A percentile compares a stretch with the other conserved stretches of the same genome.
Evolutionary conservation across 1,284 basidiomycete species (phyloP).

Genomic region (Heliocybe sulcata): DNA sequence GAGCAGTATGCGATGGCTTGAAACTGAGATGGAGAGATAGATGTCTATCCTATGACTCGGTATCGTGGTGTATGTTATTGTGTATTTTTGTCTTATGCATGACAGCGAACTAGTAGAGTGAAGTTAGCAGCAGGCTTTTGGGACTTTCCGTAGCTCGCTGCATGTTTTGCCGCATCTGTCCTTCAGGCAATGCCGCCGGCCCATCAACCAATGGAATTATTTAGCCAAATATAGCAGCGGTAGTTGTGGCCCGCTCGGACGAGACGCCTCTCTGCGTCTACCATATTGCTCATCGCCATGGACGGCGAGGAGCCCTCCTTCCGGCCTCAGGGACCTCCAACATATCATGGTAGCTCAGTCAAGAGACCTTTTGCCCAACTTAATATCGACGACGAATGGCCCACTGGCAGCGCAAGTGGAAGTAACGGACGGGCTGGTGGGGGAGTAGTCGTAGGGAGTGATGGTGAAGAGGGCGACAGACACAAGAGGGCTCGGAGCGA

Average conservation of each 20-base stretch:
- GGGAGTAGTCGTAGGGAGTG: neutral
- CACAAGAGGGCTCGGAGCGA: neutral
- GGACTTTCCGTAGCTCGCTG: no score
- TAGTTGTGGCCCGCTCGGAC: no score
- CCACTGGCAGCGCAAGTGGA: neutral
- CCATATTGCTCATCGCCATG: neutral
- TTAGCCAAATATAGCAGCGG: no score
- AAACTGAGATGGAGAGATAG: neutral
- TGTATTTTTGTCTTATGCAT: neutral
- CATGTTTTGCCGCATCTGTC: no score
- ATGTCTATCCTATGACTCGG: neutral
- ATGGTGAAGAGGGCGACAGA: neutral
- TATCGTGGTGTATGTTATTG: neutral
- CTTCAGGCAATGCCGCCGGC: no score
- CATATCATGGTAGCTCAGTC: neutral
- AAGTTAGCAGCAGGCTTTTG: neutral
- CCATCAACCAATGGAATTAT: no score
- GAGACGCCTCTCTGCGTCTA: no score
- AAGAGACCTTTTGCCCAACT: neutral
- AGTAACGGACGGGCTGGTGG: neutral
- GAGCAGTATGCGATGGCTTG: slow-evolving; percentile 57
- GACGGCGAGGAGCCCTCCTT: neutral
- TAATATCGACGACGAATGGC: neutral
- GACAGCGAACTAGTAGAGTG: neutral
- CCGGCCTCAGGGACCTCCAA: neutral